Evolutionary conservation across 495 filamentous ascomycete genomes (phyloP), one percentile per base, ranked within the genome.

Genomic region (Tuber melanosporum): DNA sequence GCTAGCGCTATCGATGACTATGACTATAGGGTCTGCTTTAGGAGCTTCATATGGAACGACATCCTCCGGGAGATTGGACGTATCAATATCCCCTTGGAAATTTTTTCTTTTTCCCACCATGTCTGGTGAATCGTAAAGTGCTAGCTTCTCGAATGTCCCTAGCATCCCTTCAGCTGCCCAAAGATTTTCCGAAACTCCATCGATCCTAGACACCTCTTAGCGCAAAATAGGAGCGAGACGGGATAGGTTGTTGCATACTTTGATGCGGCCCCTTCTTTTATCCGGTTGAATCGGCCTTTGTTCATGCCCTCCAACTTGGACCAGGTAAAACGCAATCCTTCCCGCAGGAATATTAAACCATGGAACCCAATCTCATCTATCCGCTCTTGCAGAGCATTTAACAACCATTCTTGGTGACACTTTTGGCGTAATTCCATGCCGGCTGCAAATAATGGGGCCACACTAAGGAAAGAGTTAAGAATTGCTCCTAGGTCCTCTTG

Each of bases 151-250:
- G 32, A 82, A 76, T 9, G 79, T 76, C 3, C 76, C 76, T 39
- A 82, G 44, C 80, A 82, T 82, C 7, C 80, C 80, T 71, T 82
- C 80, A 43, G 80, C 80, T 46, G 80, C 76, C 80, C 80, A 82
- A 19, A 82, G 66, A 52, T 82, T 82, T n/a, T 82, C 80, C 1
- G 80, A 82, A 73, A 82, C 76, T 8, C 80, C 80, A 62, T 82
- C 80, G 19, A 82, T 82, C 49, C 80, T 82, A 8, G 20, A 10
- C 44, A 44, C 32, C 17, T 32, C 36, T 80, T 80, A 80, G 71
- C 32, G 41, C 6, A 46, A 39, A 7, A 41, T 14, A 66, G 0
- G 32, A 36, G 26, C 14, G 57, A 36, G 14, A 2, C 26, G 57
- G 26, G 57, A 66, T 15, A 19, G 17, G 19, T 42, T 45, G 45